These are phyloP conservation scores for Ceratobasidium sp. DNA, from an alignment of 1,284 basidiomycete species.

Conservation along the genomic window DNA sequence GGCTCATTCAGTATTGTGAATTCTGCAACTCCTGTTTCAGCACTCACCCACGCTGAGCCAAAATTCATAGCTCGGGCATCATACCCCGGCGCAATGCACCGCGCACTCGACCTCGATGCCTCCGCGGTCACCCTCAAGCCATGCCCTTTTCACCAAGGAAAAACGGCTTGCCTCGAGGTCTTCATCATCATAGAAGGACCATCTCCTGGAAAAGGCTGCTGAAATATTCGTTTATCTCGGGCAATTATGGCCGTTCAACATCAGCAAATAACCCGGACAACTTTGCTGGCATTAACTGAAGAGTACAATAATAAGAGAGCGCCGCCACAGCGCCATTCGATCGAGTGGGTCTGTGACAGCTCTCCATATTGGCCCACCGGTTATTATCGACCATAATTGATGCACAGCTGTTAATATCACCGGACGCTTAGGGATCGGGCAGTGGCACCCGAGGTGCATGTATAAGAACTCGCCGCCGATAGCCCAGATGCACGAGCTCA, in stretches of 20 bases:
- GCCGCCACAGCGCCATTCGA: no score
- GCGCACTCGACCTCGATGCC: not conserved
- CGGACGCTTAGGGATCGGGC: conserved; percentile 22
- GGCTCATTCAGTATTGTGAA: not conserved
- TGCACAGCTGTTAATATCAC: not conserved
- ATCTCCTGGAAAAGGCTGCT: not conserved
- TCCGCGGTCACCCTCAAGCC: not conserved
- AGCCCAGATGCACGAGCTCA: not conserved
- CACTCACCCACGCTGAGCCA: not conserved
- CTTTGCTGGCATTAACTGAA: not conserved
- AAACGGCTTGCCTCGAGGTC: not conserved
- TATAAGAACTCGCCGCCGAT: conserved; percentile 26
- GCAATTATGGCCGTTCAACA: not conserved
- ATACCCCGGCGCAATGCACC: not conserved
- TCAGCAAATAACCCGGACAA: not conserved
- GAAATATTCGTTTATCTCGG: not conserved
- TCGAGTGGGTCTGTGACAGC: not conserved
- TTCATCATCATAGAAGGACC: not conserved
- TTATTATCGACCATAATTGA: not conserved
- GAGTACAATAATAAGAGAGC: no score
- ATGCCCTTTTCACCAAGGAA: not conserved
- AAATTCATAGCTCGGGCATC: not conserved
- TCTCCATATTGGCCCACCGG: not conserved
- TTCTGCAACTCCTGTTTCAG: not conserved
- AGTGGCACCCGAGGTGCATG: conserved; percentile 6